Conservation (phyloP, 257 asterid genomes). For the Ajuga chamaepitys region DNA sequence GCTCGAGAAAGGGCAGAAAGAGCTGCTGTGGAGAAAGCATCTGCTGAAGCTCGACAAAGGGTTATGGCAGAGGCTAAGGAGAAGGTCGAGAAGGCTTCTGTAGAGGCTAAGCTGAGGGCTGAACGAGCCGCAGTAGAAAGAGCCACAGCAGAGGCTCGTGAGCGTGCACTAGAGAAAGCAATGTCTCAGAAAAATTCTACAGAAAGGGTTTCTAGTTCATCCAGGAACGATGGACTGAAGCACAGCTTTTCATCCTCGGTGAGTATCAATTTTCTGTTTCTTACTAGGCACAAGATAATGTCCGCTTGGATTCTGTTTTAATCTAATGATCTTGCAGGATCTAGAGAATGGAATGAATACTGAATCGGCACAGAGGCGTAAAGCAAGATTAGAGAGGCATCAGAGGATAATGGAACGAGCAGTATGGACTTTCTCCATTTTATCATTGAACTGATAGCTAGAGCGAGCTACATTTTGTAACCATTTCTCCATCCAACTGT, state of each 20-base stretch:
- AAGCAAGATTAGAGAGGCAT: constrained; percentile 92
- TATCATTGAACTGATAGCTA: constrained; percentile 13
- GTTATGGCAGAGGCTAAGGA: constrained; percentile 61
- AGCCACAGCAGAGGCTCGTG: constrained; percentile 95
- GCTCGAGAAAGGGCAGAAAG: constrained; percentile 91
- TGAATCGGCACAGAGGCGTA: constrained; percentile 88
- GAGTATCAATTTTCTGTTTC: constrained; percentile 26
- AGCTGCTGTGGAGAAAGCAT: constrained; percentile 83
- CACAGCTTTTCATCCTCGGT: constrained; percentile 87
- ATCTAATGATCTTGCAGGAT: constrained; percentile 50
- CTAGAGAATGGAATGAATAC: constrained; percentile 44
- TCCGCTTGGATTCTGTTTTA: constrained; percentile 14
- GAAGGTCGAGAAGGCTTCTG: constrained; percentile 52
- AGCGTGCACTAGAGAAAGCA: constrained; percentile 88
- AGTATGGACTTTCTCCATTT: constrained; percentile 36
- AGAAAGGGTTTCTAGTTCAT: constrained; percentile 36
- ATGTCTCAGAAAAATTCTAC: constrained; percentile 51
- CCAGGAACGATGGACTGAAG: constrained; percentile 53
- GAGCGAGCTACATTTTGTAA: constrained; percentile 4
- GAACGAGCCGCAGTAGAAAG: constrained; percentile 99
- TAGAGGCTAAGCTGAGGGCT: constrained; percentile 70
- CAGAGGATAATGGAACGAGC: constrained; percentile 98
- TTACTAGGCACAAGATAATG: constrained; percentile 6
- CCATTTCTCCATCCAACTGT: neutral
- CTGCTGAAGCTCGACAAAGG: constrained; percentile 72